A percentile compares a stretch with the other conserved stretches of the same genome.
Conservation (phyloP, 2,329 filamentous ascomycete species). For the Cadophora sp. region DNA sequence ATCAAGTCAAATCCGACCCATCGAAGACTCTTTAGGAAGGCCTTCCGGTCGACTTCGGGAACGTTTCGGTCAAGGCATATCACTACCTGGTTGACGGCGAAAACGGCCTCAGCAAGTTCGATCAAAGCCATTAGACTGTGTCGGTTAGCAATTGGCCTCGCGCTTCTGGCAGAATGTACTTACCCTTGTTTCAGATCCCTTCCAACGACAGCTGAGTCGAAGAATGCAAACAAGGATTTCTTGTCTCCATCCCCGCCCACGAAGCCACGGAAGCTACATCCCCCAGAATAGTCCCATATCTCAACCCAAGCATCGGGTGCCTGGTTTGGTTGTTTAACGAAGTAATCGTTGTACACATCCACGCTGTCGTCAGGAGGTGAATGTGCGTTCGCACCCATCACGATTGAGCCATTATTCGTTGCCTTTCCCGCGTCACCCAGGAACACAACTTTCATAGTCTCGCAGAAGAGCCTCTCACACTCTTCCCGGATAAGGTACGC, state of each 20-base stretch:
- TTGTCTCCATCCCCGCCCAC: conserved; percentile 73
- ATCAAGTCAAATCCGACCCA: conserved; percentile 92
- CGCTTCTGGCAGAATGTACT: conserved; percentile 47
- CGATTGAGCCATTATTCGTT: conserved; percentile 80
- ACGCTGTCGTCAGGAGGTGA: conserved; percentile 43
- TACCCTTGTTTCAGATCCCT: conserved; percentile 89
- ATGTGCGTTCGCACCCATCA: conserved; percentile 76
- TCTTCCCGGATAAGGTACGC: conserved; percentile 96
- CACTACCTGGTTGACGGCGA: conserved; percentile 79
- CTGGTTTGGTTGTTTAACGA: conserved; percentile 36
- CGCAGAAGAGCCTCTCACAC: conserved; percentile 99
- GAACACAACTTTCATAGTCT: conserved; percentile 92
- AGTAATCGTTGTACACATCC: conserved; percentile 40
- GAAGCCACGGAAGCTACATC: conserved; percentile 86
- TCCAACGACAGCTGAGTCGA: conserved; percentile 74
- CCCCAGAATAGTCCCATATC: conserved; percentile 75
- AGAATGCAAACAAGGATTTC: conserved; percentile 86
- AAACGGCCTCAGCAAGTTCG: conserved; percentile 79
- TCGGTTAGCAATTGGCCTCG: conserved; percentile 42
- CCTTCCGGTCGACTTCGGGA: conserved; percentile 65
- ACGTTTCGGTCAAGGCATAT: conserved; percentile 80
- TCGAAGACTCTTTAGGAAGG: conserved; percentile 81
- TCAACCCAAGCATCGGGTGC: conserved; percentile 46
- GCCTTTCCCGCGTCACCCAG: conserved; percentile 90
- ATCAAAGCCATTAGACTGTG: conserved; percentile 85